These are phyloP conservation scores for Acanthamoeba culbertsoni DNA, from an alignment of 208 protist species.

Conservation along the genomic window DNA sequence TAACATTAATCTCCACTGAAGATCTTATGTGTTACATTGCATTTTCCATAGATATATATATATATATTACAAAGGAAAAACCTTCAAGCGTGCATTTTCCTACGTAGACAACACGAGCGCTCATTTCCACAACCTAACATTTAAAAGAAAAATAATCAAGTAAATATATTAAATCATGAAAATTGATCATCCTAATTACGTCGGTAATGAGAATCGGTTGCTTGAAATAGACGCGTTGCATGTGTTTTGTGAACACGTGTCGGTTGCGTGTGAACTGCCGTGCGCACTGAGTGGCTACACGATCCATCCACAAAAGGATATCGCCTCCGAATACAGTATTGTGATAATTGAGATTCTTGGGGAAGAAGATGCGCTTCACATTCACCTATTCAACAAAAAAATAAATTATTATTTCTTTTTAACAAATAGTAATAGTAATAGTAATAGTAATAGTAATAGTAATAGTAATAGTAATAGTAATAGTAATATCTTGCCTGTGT, in stretches of 20 bases:
- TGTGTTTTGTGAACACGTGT: conserved; percentile 40
- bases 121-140: conserved; percentile 24
- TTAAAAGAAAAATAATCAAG: too few relatives aligned
- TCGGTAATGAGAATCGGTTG: conserved; percentile 27
- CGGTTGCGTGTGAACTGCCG: conserved; percentile 14
- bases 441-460: not conserved
- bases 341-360: conserved; percentile 39
- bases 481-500: not conserved
- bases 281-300: conserved; percentile 32
- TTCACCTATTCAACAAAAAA: not conserved
- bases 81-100: conserved; percentile 42
- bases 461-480: not conserved
- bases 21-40: not conserved
- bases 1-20: conserved; percentile 37
- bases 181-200: too few relatives aligned
- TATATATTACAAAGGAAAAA: not conserved
- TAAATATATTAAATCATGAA: too few relatives aligned
- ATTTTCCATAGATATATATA: not conserved
- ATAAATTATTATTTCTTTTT: not conserved
- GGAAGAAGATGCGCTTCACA: conserved; percentile 35
- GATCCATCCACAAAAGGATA: conserved; percentile 23
- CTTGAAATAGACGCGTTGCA: conserved; percentile 43
- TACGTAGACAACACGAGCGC: not conserved
- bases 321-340: conserved; percentile 39
- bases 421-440: not conserved